Conservation (phyloP, 2,329 filamentous ascomycete genomes). For the Colletotrichum simmondsii region DNA sequence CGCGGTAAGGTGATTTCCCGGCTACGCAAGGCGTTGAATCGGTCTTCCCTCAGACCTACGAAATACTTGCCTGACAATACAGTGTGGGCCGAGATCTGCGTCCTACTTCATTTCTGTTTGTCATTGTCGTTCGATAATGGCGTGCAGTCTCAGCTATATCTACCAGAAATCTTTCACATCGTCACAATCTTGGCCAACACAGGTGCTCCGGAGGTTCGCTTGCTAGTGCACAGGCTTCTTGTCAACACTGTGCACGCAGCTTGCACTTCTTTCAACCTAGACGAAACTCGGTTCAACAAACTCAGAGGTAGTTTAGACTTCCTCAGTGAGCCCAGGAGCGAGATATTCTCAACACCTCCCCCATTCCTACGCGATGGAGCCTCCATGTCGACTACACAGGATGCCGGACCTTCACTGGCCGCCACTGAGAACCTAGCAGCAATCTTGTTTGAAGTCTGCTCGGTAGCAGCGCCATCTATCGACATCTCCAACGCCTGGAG, state of each 20-base stretch:
- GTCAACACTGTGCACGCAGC: constrained; percentile 76
- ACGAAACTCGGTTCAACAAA: constrained; percentile 67
- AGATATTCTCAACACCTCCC: constrained; percentile 64
- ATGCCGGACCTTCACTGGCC: constrained; percentile 60
- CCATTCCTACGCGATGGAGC: constrained; percentile 61
- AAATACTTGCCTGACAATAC: constrained; percentile 73
- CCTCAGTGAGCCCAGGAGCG: constrained; percentile 68
- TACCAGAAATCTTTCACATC: constrained; percentile 77
- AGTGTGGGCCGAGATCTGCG: constrained; percentile 76
- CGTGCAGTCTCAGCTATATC: constrained; percentile 73
- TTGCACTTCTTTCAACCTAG: constrained; percentile 72
- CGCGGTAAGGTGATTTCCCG: constrained; percentile 74
- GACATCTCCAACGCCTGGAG: constrained; percentile 77
- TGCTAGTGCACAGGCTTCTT: constrained; percentile 70
- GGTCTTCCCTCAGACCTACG: constrained; percentile 74
- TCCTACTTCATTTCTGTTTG: constrained; percentile 73
- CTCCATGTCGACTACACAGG: constrained; percentile 65
- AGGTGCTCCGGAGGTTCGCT: constrained; percentile 65
- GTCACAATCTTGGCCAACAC: constrained; percentile 78
- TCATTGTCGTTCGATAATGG: constrained; percentile 75
- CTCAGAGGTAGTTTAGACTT: constrained; percentile 66
- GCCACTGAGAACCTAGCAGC: constrained; percentile 71
- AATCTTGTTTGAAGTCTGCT: constrained; percentile 72
- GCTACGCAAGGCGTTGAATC: constrained; percentile 74
- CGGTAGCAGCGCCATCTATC: constrained; percentile 70